Evolutionary conservation across 2,329 filamentous ascomycete genomes (phyloP), one percentile per base, ranked within the genome.

Genomic region (Neonectria coccinea): DNA sequence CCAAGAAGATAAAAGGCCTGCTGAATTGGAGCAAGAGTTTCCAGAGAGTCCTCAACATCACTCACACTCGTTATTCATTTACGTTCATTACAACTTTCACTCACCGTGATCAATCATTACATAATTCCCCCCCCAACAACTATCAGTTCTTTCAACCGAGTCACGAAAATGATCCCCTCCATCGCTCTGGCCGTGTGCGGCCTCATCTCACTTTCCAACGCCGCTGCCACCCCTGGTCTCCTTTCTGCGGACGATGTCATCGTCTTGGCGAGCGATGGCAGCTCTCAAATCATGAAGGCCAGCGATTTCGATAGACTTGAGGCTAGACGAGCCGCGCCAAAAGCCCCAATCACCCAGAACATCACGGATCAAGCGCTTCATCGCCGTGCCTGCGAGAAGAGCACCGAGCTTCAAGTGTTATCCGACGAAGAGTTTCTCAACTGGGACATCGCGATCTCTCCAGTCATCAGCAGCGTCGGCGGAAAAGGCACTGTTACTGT

Each of bases 401-500:
- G 64, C 53, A 67, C 67, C 6, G 70, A 72, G 33, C 27, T 72
- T 5, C 70, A 72, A 39, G 57, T 72, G 3, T 29, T 62, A 0
- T 66, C 70, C 1, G 70, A 72, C 8, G 61, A 70, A 4, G 64
- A 72, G 11, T 72, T 72, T 8, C 61, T 67, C 44, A 66, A 72
- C 59, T 72, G 70, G 70, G 70, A 72, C 14, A 47, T 72, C 22
- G 47, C 70, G 29, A 72, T 72, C 58, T 72, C 70, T 6, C 70
- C 70, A 14, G 62, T 72, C 12, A 31, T 69, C 31, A 72, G 70
- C 64, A 72, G 70, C 11, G 53, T 60, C 2, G 66, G 58, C 8
- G 68, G 70, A 1, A 53, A 51, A 2, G 70, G 56, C 7, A 67
- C 51, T 0, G 70, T 72, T 11, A 62, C 64, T 31, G 59, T 72